These are phyloP conservation scores for Aspergillus eucalypticola DNA, from an alignment of 2,329 filamentous ascomycete genomes.

Conservation along the genomic window DNA sequence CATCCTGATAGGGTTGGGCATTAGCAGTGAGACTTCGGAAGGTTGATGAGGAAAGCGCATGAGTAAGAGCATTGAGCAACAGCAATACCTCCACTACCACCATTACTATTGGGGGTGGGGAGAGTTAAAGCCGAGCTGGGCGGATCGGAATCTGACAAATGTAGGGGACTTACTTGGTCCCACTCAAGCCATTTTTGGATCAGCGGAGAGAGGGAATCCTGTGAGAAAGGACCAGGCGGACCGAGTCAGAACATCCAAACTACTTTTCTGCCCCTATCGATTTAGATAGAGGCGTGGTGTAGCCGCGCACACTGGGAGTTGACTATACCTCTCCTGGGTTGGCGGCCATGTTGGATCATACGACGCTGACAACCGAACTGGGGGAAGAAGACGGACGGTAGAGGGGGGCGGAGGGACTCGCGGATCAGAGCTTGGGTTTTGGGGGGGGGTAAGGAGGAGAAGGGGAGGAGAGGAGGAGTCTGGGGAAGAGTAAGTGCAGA, in stretches of 20 bases:
- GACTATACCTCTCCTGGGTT: conserved; percentile 19
- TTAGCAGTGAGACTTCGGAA: not conserved
- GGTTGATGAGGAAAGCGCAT: not conserved
- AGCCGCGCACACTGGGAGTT: conserved; percentile 3
- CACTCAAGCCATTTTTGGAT: conserved; percentile 60
- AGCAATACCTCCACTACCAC: too few species aligned
- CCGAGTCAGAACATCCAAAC: conserved; percentile 6
- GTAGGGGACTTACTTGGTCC: conserved; percentile 47
- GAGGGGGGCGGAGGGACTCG: conserved; percentile 3
- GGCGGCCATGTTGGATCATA: conserved; percentile 29
- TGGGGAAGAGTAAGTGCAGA: not conserved
- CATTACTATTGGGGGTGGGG: too few species aligned
- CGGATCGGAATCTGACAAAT: not conserved
- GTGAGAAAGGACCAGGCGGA: conserved; percentile 9
- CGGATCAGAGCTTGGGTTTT: not conserved
- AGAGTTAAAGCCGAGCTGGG: too few species aligned
- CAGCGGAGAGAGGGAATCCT: conserved; percentile 43
- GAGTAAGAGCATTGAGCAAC: not conserved
- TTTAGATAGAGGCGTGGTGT: not conserved
- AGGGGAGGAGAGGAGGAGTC: not conserved
- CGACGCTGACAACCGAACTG: conserved; percentile 9
- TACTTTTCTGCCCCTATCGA: not conserved
- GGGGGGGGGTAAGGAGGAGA: not conserved
- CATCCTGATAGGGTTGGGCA: conserved; percentile 42
- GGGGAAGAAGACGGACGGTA: not conserved